Evolutionary conservation across 1,284 basidiomycete genomes (phyloP).

Genomic region (Garcileccinum viscosum): DNA sequence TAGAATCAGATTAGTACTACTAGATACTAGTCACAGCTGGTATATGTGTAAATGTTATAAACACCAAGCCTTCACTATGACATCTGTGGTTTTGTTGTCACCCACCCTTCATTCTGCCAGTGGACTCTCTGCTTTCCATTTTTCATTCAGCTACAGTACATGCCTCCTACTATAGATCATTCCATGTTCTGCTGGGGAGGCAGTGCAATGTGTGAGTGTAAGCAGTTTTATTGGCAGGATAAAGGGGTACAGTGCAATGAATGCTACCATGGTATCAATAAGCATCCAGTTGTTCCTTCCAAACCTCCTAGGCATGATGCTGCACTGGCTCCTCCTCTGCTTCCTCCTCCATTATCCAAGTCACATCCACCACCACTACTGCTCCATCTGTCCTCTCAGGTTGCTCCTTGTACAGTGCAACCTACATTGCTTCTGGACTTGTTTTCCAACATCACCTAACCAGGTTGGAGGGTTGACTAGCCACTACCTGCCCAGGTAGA

Average conservation of each 20-base stretch:
- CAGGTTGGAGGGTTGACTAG: too few species aligned
- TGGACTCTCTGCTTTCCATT: background rate
- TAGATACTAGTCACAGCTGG: too few species aligned
- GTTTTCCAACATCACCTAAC: background rate
- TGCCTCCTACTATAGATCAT: background rate
- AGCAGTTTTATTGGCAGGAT: background rate
- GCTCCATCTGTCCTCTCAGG: background rate
- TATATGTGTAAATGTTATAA: background rate
- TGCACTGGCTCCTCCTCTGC: background rate
- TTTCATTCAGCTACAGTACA: background rate
- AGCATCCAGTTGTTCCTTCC: background rate
- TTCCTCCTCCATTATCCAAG: background rate
- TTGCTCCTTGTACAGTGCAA: background rate
- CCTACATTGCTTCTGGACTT: background rate
- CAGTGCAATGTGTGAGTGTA: conserved; percentile 1
- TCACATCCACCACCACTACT: background rate
- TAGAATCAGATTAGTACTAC: background rate
- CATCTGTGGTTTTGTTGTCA: background rate
- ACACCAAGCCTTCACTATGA: background rate
- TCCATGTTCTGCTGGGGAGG: background rate
- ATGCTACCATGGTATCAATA: conserved; percentile 7
- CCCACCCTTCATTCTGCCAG: background rate
- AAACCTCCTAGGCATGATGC: background rate
- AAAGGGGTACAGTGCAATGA: conserved; percentile 1
- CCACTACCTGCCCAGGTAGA: background rate